Evolutionary conservation across 129 eudicot genomes (phyloP), one percentile per base, ranked within the genome.

Genomic region (Lactuca sativa): DNA sequence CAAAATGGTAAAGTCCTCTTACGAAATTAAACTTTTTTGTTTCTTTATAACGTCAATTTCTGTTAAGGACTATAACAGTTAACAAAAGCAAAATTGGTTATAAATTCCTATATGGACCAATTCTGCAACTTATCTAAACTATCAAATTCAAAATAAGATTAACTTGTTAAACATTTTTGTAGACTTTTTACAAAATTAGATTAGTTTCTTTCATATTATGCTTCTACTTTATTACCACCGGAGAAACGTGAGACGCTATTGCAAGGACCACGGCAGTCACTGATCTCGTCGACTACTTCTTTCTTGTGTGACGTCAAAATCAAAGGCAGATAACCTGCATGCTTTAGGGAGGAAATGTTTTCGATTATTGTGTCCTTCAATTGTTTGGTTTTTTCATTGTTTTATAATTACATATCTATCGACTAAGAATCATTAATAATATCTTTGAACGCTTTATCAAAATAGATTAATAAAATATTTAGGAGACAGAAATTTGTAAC

Each of bases 311-410:
- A 21, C 48, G 59, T 71, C 59, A 48, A 59, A 71, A 71, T 34
- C 55, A 58, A 44, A 38, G 41, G 56, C 12, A 15, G 58, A 38
- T n/a, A 17, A 33, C 10, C 58, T 14, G 65, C n/a, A 2, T 31
- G 32, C 9, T 11, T 8, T n/a, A 47, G 31, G 44, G 51, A 6
- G 43, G 12, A 66, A 66, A 74, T 73, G 79, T 74, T 74, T 74
- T 74, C 79, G 79, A 74, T 74, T 74, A 37, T 66, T 47, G 66
- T 12, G 79, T 69, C 62, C 49, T 71, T 38, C 36, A 48, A 47
- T 15, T 36, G 34, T 52, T 57, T 57, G 9, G 13, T 36, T 67
- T 51, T 18, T 65, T 21, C 21, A 21, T 17, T 7, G 2, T 54
- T 12, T 43, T 8, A 25, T 25, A 43, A 6, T 43, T 8, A 21